Evolutionary conservation across 2,329 filamentous ascomycete species (phyloP).

Genomic region (Cephalotrichum gorgonifer): DNA sequence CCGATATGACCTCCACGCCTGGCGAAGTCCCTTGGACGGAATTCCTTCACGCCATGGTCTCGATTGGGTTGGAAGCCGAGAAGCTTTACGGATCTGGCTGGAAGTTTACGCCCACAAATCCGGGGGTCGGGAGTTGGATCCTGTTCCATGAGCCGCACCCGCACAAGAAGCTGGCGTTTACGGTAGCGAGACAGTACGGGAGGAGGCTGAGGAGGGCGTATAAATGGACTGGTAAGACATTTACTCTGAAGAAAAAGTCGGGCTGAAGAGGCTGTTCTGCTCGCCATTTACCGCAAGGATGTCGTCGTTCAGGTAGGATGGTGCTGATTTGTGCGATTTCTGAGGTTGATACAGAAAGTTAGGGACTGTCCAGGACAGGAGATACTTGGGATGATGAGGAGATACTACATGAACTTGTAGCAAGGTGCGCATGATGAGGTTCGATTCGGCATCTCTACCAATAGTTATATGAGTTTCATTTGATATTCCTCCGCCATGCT

Average conservation of each 20-base stretch:
- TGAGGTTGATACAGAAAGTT: too few relatives aligned
- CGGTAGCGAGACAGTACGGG: conserved; percentile 32
- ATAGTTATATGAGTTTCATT: too few relatives aligned
- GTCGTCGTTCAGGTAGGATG: too few relatives aligned
- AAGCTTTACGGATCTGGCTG: conserved; percentile 53
- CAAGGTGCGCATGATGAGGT: too few relatives aligned
- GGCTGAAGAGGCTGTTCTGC: not conserved
- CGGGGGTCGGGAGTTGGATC: conserved; percentile 36
- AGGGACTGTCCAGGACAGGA: too few relatives aligned
- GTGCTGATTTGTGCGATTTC: too few relatives aligned
- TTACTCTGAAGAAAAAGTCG: conserved; percentile 18
- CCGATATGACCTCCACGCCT: conserved; percentile 20
- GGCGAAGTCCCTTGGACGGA: conserved; percentile 43
- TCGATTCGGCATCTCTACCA: too few relatives aligned
- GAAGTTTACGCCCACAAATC: conserved; percentile 38
- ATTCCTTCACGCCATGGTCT: conserved; percentile 40
- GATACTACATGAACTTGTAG: too few relatives aligned
- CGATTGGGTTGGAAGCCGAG: conserved; percentile 36
- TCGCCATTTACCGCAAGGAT: too few relatives aligned
- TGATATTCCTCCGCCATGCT: too few relatives aligned
- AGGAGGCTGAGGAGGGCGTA: conserved; percentile 37
- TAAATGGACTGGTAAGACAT: conserved; percentile 37
- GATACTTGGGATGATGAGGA: too few relatives aligned
- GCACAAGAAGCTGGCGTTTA: conserved; percentile 36
- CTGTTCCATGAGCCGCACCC: conserved; percentile 54